phyloP scores from a whole-genome alignment of 192 early-diverging fungal genomes.

The Podila epicladia region DNA sequence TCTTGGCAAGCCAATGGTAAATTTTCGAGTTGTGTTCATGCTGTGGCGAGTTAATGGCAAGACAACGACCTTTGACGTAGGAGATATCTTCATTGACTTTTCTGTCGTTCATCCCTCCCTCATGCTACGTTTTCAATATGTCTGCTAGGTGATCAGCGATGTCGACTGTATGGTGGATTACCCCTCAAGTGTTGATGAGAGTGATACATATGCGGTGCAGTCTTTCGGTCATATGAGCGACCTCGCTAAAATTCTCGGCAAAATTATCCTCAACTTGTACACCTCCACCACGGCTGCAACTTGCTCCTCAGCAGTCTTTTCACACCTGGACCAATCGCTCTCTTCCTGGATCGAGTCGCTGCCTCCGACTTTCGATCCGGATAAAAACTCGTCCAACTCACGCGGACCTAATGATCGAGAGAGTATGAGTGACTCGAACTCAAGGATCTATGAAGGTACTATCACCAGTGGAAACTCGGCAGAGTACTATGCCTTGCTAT shows the following conservation, averaged over 20 bases:
- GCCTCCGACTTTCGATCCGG: background rate
- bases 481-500: slow-evolving; percentile 30
- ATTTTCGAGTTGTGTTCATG: background rate
- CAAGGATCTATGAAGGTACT: background rate
- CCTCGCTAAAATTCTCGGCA: slow-evolving; percentile 42
- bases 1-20: slow-evolving; percentile 48
- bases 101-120: background rate
- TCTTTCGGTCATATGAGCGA: slow-evolving; percentile 34
- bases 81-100: background rate
- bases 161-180: slow-evolving; percentile 45
- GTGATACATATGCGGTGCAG: slow-evolving; percentile 5
- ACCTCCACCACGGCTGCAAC: slow-evolving; percentile 33
- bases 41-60: background rate
- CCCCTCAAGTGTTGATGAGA: slow-evolving; percentile 21
- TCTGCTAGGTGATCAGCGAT: slow-evolving; percentile 38
- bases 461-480: background rate
- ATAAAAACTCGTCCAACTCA: slow-evolving; percentile 3
- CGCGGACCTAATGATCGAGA: background rate
- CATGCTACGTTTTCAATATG: background rate
- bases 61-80: background rate
- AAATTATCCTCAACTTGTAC: slow-evolving; percentile 37
- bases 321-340: slow-evolving; percentile 32
- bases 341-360: slow-evolving; percentile 37
- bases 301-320: slow-evolving; percentile 40
- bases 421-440: background rate